Base-by-base conservation (phyloP, 768 basidiomycete species). In the Suillus hirtellus region DNA sequence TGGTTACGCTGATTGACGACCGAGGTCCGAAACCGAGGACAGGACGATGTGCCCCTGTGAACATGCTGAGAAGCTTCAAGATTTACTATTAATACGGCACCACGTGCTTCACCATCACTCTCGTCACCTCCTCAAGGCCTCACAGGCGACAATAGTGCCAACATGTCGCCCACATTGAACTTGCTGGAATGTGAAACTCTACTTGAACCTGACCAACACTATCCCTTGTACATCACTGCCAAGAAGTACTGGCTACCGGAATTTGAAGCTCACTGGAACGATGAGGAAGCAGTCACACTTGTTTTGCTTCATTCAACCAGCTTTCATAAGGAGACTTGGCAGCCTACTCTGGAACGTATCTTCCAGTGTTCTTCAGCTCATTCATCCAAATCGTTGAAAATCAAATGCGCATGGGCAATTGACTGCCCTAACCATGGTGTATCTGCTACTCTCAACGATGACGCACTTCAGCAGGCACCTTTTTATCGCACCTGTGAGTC, bases 321-420 rank as follows among this genome's bases (percentile, higher is more conserved):
- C 71, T 90, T 88, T 68, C 88, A 89, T 76, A 89, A 89, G 71
- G 89, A 90, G 74, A 86, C 83, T 2, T 90, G 86, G 87, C 86
- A 88, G 65, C 86, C 89, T 1, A 80, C 83, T 4, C 66, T 90
- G 15, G 77, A 79, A 27, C 76, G 75, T 15, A 66, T 90, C 27
- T 84, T 88, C 58, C 0, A 70, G 77, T 44, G 2, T 67, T n/a
- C 60, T 62, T 5, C 27, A 35, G 19, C 19, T n/a, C n/a, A 44
- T 34, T 27, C 4, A 14, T 38, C 8, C 31, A 1, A n/a, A 17
- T n/a, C n/a, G 14, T 54, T 62, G 8, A 73, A 68, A 34, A 61
- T 74, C 62, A 74, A 72, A 63, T 75, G 64, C 47, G 88, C 86
- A 21, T 90, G 88, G 87, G 79, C 81, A 43, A 78, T 90, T 65